Percentiles rank a stretch among this genome's conserved stretches.
These are phyloP conservation scores for Acacia pycnantha DNA, from an alignment of 331 rosid species.

Conservation along the genomic window DNA sequence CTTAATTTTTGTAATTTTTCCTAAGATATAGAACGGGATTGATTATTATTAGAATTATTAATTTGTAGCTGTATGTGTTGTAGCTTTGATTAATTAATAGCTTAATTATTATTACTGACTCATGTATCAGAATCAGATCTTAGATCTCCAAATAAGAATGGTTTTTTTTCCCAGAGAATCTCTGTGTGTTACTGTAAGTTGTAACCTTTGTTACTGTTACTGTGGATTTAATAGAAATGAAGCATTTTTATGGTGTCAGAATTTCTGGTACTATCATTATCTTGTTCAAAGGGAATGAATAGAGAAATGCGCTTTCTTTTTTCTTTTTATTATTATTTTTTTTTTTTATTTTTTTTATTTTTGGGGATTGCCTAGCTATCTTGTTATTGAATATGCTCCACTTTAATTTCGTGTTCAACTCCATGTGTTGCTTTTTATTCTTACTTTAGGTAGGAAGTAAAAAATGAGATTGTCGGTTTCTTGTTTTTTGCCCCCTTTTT, in stretches of 20 bases:
- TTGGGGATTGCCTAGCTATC: background rate
- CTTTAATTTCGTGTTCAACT: background rate
- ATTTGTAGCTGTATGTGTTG: constrained; percentile 46
- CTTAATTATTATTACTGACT: background rate
- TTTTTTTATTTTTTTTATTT: background rate
- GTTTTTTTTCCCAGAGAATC: constrained; percentile 36
- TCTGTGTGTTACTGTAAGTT: constrained; percentile 33
- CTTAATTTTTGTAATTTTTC: constrained; percentile 51
- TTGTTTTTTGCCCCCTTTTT: background rate
- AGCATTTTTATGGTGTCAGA: constrained; percentile 25
- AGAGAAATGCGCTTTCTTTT: background rate
- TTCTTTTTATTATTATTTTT: too few species aligned
- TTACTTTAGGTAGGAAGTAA: background rate
- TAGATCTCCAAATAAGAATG: constrained; percentile 43
- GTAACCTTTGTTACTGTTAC: constrained; percentile 43
- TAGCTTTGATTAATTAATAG: constrained; percentile 8
- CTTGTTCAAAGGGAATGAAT: constrained; percentile 24
- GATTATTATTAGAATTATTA: constrained; percentile 43
- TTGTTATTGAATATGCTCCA: background rate
- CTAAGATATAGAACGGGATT: constrained; percentile 16
- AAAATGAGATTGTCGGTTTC: background rate
- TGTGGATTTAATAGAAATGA: constrained; percentile 52
- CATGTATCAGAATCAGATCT: constrained; percentile 25
- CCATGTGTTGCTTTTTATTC: constrained; percentile 8
- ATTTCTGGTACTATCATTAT: constrained; percentile 1